These are phyloP conservation scores for Nakazawaea populi DNA, from an alignment of 805 yeast genomes.

Conservation along the genomic window DNA sequence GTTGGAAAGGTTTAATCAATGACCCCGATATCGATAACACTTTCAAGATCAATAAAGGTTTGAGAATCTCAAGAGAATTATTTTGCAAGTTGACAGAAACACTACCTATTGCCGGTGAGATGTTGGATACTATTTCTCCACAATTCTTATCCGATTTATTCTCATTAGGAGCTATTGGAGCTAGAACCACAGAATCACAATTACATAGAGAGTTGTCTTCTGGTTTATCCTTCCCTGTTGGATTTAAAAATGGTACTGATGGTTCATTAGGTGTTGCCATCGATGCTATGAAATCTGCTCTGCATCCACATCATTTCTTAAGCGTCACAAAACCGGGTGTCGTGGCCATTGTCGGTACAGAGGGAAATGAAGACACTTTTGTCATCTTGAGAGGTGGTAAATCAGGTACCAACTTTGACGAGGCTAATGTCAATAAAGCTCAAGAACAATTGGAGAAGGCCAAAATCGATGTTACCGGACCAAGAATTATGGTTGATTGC, in stretches of 20 bases:
- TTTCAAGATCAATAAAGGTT: slow-evolving; percentile 92
- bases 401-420: slow-evolving; percentile 85
- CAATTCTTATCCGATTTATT: slow-evolving; percentile 90
- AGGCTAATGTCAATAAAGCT: slow-evolving; percentile 62
- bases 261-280: slow-evolving; percentile 92
- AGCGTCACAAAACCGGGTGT: slow-evolving; percentile 95
- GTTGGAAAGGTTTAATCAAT: slow-evolving; percentile 97
- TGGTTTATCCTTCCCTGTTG: slow-evolving; percentile 95
- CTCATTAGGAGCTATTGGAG: slow-evolving; percentile 97
- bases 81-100: slow-evolving; percentile 76
- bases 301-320: slow-evolving; percentile 90
- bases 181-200: slow-evolving; percentile 98
- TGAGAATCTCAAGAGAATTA: slow-evolving; percentile 81
- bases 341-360: slow-evolving; percentile 93
- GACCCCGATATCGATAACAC: slow-evolving; percentile 95
- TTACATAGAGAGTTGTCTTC: slow-evolving; percentile 96
- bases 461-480: slow-evolving; percentile 29
- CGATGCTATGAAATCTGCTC: slow-evolving; percentile 90
- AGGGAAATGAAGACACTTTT: slow-evolving; percentile 87
- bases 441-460: slow-evolving; percentile 51
- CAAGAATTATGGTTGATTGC: slow-evolving; percentile 92
- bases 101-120: slow-evolving; percentile 93
- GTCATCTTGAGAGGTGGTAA: slow-evolving; percentile 95
- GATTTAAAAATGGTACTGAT: slow-evolving; percentile 97
- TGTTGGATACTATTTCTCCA: slow-evolving; percentile 97